Evolutionary conservation across 495 filamentous ascomycete species (phyloP).

Genomic region (Trypethelium eluteriae): DNA sequence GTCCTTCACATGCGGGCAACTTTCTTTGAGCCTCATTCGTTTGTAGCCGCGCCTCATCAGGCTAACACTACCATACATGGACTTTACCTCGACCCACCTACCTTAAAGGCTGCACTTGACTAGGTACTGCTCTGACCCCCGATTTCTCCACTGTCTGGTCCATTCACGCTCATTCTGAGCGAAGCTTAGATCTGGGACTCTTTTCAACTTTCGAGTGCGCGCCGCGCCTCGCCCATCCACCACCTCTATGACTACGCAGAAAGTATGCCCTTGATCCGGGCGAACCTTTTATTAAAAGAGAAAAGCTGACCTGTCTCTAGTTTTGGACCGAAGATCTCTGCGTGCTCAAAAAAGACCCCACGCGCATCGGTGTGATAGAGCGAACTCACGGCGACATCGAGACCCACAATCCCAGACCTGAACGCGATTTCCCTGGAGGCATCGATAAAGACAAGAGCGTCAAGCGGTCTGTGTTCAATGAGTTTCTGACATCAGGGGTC

Average conservation of each 20-base stretch:
- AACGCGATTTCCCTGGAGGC: conserved; percentile 20
- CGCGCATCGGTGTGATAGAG: conserved; percentile 31
- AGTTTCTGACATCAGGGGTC: conserved; percentile 33
- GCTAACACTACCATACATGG: background rate
- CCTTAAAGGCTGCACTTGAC: too few species aligned
- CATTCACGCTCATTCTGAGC: too few species aligned
- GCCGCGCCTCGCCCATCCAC: background rate
- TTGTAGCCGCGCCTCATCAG: background rate
- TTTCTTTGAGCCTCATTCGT: background rate
- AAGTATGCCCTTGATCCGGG: background rate
- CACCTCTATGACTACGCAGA: conserved; percentile 1
- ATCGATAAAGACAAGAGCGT: conserved; percentile 23
- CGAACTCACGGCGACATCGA: conserved; percentile 34
- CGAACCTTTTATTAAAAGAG: background rate
- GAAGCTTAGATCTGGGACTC: background rate
- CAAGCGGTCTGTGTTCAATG: conserved; percentile 19
- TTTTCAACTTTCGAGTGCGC: background rate
- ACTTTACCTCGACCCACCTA: background rate
- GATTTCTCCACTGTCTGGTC: too few species aligned
- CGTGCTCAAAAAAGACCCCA: conserved; percentile 23
- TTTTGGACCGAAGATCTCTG: conserved; percentile 34
- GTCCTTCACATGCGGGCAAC: background rate
- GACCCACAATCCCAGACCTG: conserved; percentile 30
- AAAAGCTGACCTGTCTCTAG: background rate
- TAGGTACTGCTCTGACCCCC: too few species aligned